A percentile compares a stretch with the other conserved stretches of the same genome.
phyloP scores from a whole-genome alignment of 257 asterid species.

The Nicotiana paniculata region DNA sequence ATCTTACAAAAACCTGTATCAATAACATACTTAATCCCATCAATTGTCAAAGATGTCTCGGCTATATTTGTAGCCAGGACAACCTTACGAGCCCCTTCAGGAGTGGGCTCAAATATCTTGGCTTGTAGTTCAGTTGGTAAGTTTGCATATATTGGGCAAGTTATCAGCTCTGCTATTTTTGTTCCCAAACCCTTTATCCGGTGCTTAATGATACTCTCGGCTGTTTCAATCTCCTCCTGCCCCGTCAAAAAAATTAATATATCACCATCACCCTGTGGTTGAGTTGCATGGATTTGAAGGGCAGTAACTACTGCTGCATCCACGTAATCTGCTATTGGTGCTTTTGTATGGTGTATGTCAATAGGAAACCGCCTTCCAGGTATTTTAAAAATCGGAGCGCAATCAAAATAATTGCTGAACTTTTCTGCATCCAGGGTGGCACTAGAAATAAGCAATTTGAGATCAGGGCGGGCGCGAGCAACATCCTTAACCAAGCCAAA shows the following conservation, averaged over 20 bases:
- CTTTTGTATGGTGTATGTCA: constrained; percentile 54
- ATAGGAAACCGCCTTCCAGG: constrained; percentile 74
- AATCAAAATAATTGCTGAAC: constrained; percentile 17
- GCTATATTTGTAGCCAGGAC: constrained; percentile 19
- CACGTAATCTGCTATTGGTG: constrained; percentile 77
- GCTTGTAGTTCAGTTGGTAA: constrained; percentile 12
- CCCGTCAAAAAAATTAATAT: constrained; percentile 57
- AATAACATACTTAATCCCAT: constrained; percentile 72
- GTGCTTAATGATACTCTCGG: constrained; percentile 7
- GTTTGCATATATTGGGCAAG: constrained; percentile 10
- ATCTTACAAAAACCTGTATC: constrained; percentile 76
- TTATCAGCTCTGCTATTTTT: constrained; percentile 8
- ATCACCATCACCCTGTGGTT: constrained; percentile 66
- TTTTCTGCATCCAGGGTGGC: constrained; percentile 71
- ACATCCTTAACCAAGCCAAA: constrained; percentile 81
- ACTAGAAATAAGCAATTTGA: constrained; percentile 60
- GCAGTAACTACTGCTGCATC: constrained; percentile 68
- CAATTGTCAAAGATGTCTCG: constrained; percentile 61
- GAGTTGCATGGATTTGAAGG: constrained; percentile 62
- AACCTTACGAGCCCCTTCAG: constrained; percentile 23
- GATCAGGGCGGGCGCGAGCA: constrained; percentile 1
- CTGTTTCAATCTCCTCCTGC: constrained; percentile 29
- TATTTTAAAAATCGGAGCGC: constrained; percentile 37
- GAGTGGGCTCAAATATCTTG: constrained; percentile 14
- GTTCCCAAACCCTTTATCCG: neutral